Evolutionary conservation across 2,329 filamentous ascomycete species (phyloP), one percentile per base, ranked within the genome.

Genomic region (Bipolaris sorokiniana): DNA sequence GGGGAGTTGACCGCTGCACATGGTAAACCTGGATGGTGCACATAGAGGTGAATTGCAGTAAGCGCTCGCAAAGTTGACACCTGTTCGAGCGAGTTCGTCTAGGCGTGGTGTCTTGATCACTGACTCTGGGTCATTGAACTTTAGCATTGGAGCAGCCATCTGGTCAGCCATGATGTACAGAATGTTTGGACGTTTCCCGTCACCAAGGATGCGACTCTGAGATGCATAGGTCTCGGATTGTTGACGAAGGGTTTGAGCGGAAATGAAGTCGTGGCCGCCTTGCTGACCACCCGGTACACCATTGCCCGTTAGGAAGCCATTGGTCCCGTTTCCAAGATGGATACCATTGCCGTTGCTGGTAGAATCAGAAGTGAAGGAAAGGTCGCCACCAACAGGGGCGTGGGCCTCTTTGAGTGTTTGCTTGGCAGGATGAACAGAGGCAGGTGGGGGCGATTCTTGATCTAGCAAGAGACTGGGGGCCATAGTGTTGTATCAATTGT

Each of bases 91-190:
- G 62, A 97, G 84, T 49, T 87, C 85, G 78, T 97, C 91, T 58
- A 97, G 85, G 79, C 97, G 88, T 46, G 93, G 93, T 1, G 93
- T 97, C 79, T 92, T 91, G 83, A 97, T 97, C 74, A 91, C 90
- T 1, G 92, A 96, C 50, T 89, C 83, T 44, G 88, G 85, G 77
- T 97, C 93, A 82, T 97, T 92, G 81, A 97, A 94, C 81, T 92
- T 94, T 66, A 97, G 86, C 67, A 93, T 85, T 16, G 93, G 93
- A 26, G 93, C 93, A 16, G 93, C 90, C 76, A 97, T 87, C 81
- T 97, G 93, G 79, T 97, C 93, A 52, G 93, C 93, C 92, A 97
- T 97, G 80, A 97, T 96, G 82, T 95, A 97, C 45, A 93, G 83
- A 66, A 94, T 90, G 77, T 93, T 93, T 59, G 90, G 90, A 74